These are phyloP conservation scores for Claviceps purpurea DNA, from an alignment of 2,329 filamentous ascomycete genomes.

Conservation along the genomic window DNA sequence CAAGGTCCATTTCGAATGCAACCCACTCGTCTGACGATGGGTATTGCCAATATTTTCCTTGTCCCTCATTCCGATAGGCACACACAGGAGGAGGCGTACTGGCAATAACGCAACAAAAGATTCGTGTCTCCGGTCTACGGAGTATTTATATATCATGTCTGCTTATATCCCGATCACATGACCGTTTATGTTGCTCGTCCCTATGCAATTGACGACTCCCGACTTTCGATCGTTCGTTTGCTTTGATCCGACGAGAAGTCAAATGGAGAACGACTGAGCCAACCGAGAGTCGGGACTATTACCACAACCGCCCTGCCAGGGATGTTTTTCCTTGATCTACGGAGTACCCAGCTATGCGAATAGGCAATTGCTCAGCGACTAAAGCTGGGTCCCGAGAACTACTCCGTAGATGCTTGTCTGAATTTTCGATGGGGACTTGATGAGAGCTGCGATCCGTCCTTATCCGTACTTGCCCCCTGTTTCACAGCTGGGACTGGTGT, in stretches of 20 bases:
- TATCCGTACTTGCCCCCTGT: slow-evolving; percentile 1
- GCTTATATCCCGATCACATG: background rate
- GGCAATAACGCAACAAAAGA: background rate
- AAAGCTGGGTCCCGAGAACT: background rate
- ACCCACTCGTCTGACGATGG: background rate
- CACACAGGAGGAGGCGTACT: background rate
- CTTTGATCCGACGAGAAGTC: background rate
- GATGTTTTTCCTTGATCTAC: background rate
- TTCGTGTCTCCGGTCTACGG: too few relatives aligned
- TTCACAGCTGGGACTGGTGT: slow-evolving; percentile 4
- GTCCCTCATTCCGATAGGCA: background rate
- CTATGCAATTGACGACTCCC: background rate
- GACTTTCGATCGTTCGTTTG: background rate
- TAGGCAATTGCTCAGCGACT: background rate
- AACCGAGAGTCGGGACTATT: background rate
- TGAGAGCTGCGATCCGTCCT: background rate
- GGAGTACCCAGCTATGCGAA: background rate
- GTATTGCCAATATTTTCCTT: background rate
- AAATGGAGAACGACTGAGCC: background rate
- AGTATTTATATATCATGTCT: too few relatives aligned
- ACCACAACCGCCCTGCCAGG: background rate
- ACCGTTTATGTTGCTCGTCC: background rate
- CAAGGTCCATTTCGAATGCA: background rate
- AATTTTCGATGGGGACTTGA: background rate
- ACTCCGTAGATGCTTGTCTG: background rate